Evolutionary conservation across 345 rosid species (phyloP).

Genomic region (Mallotus nudiflorus): DNA sequence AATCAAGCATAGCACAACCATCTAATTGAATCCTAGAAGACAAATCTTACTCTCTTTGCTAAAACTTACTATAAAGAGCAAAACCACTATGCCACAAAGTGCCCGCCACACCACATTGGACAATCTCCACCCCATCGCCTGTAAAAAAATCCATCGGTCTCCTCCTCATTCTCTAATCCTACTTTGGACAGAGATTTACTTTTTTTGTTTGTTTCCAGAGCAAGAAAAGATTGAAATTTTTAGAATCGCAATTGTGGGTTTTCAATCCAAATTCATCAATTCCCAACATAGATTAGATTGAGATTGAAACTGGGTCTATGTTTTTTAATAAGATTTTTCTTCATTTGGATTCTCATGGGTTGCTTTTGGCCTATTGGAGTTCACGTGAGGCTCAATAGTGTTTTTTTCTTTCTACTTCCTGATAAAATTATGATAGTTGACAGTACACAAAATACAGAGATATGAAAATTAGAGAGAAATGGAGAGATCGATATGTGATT

Average conservation of each 20-base stretch:
- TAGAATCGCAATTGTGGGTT: background rate
- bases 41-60: slow-evolving; percentile 48
- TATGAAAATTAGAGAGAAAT: too few species aligned
- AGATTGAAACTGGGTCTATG: too few species aligned
- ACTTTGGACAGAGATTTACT: background rate
- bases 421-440: too few species aligned
- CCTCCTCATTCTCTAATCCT: slow-evolving; percentile 53
- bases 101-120: slow-evolving; percentile 75
- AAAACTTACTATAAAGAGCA: slow-evolving; percentile 60
- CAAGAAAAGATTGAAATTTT: slow-evolving; percentile 8
- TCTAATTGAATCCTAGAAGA: background rate
- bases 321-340: too few species aligned
- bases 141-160: slow-evolving; percentile 61
- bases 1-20: background rate
- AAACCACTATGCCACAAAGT: slow-evolving; percentile 46
- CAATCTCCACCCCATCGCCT: slow-evolving; percentile 60
- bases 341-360: too few species aligned
- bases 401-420: too few species aligned
- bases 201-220: slow-evolving; percentile 13
- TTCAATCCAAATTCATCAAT: background rate
- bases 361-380: too few species aligned
- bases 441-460: too few species aligned
- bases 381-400: too few species aligned
- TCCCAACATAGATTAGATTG: background rate
- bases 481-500: too few species aligned